These are phyloP conservation scores for Ceratobasidium sp. DNA, from an alignment of 1,284 basidiomycete species.

Conservation along the genomic window DNA sequence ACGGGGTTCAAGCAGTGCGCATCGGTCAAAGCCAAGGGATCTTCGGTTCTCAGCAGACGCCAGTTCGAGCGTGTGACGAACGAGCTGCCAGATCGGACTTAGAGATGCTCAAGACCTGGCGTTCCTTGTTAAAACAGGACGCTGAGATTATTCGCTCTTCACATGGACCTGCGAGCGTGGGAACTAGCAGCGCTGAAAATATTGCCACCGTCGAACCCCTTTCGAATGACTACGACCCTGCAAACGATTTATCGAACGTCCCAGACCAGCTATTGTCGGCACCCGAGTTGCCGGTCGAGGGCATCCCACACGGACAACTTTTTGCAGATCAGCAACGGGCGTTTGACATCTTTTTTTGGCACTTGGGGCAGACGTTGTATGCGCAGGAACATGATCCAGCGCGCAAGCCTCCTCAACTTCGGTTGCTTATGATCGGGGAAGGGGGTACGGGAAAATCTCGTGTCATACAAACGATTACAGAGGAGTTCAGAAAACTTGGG, in stretches of 20 bases:
- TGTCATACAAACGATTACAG: constrained; percentile 58
- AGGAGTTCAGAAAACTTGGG: constrained; percentile 26
- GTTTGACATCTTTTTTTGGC: constrained; percentile 29
- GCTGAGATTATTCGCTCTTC: too few relatives aligned
- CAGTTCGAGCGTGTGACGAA: not conserved
- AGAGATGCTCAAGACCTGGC: not conserved
- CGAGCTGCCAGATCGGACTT: not conserved
- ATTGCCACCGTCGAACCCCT: not conserved
- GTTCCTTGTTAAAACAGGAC: not conserved
- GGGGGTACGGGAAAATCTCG: constrained; percentile 61
- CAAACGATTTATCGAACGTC: too few relatives aligned
- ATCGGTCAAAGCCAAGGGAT: not conserved
- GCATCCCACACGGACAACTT: not conserved
- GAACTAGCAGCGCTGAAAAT: too few relatives aligned
- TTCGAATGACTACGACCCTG: not conserved
- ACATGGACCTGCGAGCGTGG: too few relatives aligned
- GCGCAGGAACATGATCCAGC: not conserved
- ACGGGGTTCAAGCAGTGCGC: constrained; percentile 11
- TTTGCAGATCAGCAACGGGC: constrained; percentile 38
- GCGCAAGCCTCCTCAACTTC: constrained; percentile 51
- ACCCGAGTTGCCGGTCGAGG: not conserved
- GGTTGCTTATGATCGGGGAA: constrained; percentile 59
- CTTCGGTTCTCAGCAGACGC: not conserved
- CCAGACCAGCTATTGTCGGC: too few relatives aligned
- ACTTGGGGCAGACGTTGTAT: not conserved